These are phyloP conservation scores for Cyclostephanos tholiformis DNA, from an alignment of 108 stramenopile genomes.

Conservation along the genomic window DNA sequence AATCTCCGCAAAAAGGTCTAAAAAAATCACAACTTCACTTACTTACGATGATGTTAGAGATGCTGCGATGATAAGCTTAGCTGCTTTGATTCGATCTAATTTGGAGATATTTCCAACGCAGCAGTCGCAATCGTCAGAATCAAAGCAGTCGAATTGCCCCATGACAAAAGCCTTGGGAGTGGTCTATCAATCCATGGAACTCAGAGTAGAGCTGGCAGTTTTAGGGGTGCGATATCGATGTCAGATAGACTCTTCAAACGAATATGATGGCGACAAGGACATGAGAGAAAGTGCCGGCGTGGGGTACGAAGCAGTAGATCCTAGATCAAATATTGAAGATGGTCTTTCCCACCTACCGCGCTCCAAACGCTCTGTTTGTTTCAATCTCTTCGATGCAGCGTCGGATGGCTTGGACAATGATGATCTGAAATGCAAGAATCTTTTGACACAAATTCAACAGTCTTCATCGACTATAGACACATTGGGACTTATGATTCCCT, in stretches of 20 bases:
- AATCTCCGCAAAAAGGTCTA: conserved; percentile 2
- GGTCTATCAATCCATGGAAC: conserved; percentile 41
- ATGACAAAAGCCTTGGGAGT: conserved; percentile 32
- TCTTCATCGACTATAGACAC: not conserved
- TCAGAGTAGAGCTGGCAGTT: conserved; percentile 53
- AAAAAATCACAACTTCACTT: not conserved
- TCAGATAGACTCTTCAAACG: conserved; percentile 34
- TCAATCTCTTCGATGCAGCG: conserved; percentile 58
- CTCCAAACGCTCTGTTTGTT: conserved; percentile 73
- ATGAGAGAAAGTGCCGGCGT: conserved; percentile 29
- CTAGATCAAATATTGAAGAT: conserved; percentile 43
- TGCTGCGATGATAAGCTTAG: conserved; percentile 53
- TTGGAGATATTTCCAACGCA: conserved; percentile 46
- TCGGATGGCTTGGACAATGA: conserved; percentile 46
- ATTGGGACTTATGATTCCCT: not conserved
- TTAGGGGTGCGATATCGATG: conserved; percentile 63
- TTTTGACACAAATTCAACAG: conserved; percentile 8
- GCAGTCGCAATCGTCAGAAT: conserved; percentile 25
- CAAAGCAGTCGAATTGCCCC: conserved; percentile 7
- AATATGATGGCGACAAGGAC: conserved; percentile 14
- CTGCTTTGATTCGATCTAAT: conserved; percentile 32
- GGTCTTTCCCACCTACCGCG: conserved; percentile 70
- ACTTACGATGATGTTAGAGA: conserved; percentile 58
- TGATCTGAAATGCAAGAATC: conserved; percentile 19
- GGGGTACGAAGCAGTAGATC: conserved; percentile 37